Evolutionary conservation across 805 yeast genomes (phyloP).

Genomic region (Sungouiella thailandica): DNA sequence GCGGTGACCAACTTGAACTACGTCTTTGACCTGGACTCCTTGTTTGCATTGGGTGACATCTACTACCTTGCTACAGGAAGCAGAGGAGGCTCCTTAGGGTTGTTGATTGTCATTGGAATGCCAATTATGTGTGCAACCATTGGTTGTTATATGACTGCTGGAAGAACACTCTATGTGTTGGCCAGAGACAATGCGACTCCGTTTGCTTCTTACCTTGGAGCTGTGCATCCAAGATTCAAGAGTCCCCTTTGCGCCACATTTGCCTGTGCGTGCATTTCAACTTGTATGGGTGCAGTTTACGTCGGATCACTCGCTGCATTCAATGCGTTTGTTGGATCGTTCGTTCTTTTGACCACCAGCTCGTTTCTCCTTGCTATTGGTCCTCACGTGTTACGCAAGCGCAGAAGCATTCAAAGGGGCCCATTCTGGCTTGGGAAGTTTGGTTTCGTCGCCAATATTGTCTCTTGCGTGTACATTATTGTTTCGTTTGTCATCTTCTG

Average conservation of each 20-base stretch:
- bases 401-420: background rate
- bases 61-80: background rate
- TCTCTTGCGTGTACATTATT: background rate
- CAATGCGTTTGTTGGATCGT: background rate
- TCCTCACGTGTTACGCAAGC: background rate
- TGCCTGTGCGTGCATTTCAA: background rate
- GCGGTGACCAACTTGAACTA: background rate
- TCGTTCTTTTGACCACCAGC: background rate
- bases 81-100: background rate
- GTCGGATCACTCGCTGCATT: background rate
- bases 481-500: background rate
- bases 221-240: background rate
- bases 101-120: background rate
- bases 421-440: background rate
- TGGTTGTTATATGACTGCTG: background rate
- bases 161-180: background rate
- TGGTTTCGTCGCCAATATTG: background rate
- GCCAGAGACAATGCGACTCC: background rate
- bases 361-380: background rate
- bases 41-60: background rate
- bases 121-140: background rate
- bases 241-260: background rate
- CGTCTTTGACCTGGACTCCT: background rate
- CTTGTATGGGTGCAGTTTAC: background rate
- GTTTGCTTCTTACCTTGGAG: background rate